phyloP scores from a whole-genome alignment of 176 grass and related monocot species.

The Musa schizocarpa region DNA sequence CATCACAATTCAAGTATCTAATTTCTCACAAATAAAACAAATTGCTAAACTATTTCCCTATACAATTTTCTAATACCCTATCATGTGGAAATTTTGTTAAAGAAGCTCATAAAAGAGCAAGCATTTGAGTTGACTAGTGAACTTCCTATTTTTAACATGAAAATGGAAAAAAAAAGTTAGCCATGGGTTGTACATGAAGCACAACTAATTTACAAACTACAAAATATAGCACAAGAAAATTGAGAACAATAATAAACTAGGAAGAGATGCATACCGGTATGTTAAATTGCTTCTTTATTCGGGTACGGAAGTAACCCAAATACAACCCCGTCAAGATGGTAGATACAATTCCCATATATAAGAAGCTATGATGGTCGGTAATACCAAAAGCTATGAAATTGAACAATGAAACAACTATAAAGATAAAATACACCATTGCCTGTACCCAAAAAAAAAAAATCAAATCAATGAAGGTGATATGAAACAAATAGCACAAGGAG shows the following conservation, averaged over 20 bases:
- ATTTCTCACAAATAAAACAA: too few species aligned
- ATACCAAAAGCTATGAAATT: slow-evolving; percentile 69
- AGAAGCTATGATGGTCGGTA: slow-evolving; percentile 50
- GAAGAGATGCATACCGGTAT: slow-evolving; percentile 49
- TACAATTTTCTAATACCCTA: too few species aligned
- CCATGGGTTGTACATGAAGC: not conserved
- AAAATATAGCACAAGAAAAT: not conserved
- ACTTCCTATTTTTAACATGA: too few species aligned
- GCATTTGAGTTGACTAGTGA: too few species aligned
- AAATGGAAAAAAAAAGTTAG: not conserved
- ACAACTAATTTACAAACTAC: not conserved
- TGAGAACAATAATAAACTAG: slow-evolving; percentile 8
- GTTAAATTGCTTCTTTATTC: slow-evolving; percentile 86
- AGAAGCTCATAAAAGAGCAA: too few species aligned
- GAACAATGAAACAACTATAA: slow-evolving; percentile 44
- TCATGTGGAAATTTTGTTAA: too few species aligned
- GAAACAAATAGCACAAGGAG: too few species aligned
- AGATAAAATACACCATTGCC: slow-evolving; percentile 63
- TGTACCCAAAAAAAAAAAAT: not conserved
- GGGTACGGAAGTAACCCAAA: slow-evolving; percentile 75
- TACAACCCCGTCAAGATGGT: slow-evolving; percentile 56
- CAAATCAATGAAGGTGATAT: too few species aligned
- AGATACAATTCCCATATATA: slow-evolving; percentile 61
- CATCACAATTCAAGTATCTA: too few species aligned
- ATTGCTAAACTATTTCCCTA: too few species aligned